A percentile compares a stretch with the other conserved stretches of the same genome.
These are phyloP conservation scores for Allium sativum DNA, from an alignment of 106 monocot species.

Conservation along the genomic window DNA sequence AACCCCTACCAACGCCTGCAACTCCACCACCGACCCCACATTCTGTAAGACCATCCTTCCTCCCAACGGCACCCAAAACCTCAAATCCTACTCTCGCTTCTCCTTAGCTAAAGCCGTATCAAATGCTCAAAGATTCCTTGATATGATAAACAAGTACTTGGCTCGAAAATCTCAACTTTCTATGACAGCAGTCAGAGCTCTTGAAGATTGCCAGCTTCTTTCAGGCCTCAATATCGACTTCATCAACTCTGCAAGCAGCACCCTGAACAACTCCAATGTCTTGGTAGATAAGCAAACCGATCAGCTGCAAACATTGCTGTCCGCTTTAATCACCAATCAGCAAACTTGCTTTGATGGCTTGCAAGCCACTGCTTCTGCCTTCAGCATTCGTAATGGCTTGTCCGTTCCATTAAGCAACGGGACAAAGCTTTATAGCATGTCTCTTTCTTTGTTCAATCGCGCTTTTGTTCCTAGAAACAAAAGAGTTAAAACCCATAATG, in stretches of 20 bases:
- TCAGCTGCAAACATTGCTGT: slow-evolving; percentile 37
- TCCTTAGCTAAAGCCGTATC: slow-evolving; percentile 30
- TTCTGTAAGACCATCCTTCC: slow-evolving; percentile 34
- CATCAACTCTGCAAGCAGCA: slow-evolving; percentile 16
- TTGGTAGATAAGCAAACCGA: slow-evolving; percentile 40
- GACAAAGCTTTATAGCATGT: slow-evolving; percentile 61
- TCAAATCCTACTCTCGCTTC: slow-evolving; percentile 41
- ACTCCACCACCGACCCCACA: slow-evolving; percentile 25
- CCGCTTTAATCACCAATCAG: slow-evolving; percentile 64
- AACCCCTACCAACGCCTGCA: slow-evolving; percentile 20
- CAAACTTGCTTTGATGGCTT: slow-evolving; percentile 74
- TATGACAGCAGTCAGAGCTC: slow-evolving; percentile 20
- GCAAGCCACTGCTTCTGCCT: slow-evolving; percentile 24
- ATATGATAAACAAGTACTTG: slow-evolving; percentile 24
- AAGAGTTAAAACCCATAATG: not conserved
- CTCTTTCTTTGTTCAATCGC: slow-evolving; percentile 49
- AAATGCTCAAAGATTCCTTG: slow-evolving; percentile 16
- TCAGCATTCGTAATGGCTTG: slow-evolving; percentile 30
- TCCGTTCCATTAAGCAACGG: slow-evolving; percentile 24
- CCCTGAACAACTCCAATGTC: slow-evolving; percentile 22
- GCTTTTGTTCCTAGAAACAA: slow-evolving; percentile 36
- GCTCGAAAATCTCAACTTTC: slow-evolving; percentile 15
- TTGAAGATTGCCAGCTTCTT: slow-evolving; percentile 61
- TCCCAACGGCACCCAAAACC: slow-evolving; percentile 6
- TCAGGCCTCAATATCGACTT: slow-evolving; percentile 55